phyloP scores from a whole-genome alignment of 2,329 filamentous ascomycete genomes.

The Botryotinia convoluta region DNA sequence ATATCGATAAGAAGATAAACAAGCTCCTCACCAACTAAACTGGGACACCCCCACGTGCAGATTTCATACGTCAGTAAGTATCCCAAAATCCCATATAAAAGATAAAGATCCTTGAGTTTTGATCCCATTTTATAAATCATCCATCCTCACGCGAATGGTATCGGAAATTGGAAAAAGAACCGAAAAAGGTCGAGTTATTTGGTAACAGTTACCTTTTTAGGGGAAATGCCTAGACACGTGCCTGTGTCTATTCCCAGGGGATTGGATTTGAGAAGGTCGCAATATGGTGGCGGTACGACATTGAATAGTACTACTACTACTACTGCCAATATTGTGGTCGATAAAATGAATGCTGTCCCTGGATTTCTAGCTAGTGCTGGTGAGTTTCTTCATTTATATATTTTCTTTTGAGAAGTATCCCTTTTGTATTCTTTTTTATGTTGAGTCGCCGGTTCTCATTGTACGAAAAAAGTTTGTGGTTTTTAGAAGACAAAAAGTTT shows the following conservation, averaged over 20 bases:
- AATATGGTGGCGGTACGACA: slow-evolving; percentile 38
- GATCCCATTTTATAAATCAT: neutral
- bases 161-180: neutral
- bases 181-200: neutral
- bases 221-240: slow-evolving; percentile 20
- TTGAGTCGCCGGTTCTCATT: neutral
- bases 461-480: neutral
- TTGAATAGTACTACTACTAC: slow-evolving; percentile 1
- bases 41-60: slow-evolving; percentile 13
- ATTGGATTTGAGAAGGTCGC: slow-evolving; percentile 12
- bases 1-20: slow-evolving; percentile 17
- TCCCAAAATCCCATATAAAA: slow-evolving; percentile 11
- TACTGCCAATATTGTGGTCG: slow-evolving; percentile 41
- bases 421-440: neutral
- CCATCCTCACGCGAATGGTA: slow-evolving; percentile 1
- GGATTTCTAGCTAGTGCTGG: slow-evolving; percentile 59
- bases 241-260: slow-evolving; percentile 6
- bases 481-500: neutral
- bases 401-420: neutral
- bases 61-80: slow-evolving; percentile 8
- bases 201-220: neutral
- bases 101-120: neutral
- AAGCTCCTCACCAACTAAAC: slow-evolving; percentile 1
- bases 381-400: slow-evolving; percentile 42
- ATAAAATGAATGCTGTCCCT: slow-evolving; percentile 55